Evolutionary conservation across 257 asterid genomes (phyloP).

Genomic region (Solanum chaucha): DNA sequence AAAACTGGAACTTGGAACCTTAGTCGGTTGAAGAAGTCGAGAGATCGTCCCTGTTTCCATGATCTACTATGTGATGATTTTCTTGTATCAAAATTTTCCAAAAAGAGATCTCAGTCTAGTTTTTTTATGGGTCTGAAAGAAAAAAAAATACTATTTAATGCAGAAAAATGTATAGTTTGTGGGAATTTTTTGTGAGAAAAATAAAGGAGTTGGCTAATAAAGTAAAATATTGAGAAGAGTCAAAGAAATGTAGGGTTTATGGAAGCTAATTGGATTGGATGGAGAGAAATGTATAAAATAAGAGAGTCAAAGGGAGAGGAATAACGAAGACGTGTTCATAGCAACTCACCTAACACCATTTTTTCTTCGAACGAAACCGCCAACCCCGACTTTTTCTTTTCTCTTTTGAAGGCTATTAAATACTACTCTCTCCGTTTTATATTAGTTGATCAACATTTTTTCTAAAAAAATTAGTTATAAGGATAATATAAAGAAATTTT

Average conservation of each 20-base stretch:
- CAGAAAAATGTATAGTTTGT: no score
- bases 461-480: no score
- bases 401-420: not conserved
- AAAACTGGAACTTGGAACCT: not conserved
- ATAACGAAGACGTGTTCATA: not conserved
- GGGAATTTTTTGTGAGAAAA: no score
- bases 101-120: not conserved
- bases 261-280: not conserved
- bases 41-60: conserved; percentile 59
- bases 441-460: rapidly evolving
- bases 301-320: not conserved
- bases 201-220: not conserved
- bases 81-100: not conserved
- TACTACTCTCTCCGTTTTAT: no score
- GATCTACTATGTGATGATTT: not conserved
- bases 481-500: no score
- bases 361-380: not conserved
- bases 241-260: not conserved
- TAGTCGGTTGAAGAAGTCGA: conserved; percentile 27
- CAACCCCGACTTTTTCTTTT: not conserved
- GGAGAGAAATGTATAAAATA: not conserved
- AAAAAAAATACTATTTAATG: no score
- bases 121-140: not conserved
- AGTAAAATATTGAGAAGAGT: not conserved
- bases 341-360: not conserved